These are phyloP conservation scores for Botrytis squamosa DNA, from an alignment of 2,329 filamentous ascomycete species.

Conservation along the genomic window DNA sequence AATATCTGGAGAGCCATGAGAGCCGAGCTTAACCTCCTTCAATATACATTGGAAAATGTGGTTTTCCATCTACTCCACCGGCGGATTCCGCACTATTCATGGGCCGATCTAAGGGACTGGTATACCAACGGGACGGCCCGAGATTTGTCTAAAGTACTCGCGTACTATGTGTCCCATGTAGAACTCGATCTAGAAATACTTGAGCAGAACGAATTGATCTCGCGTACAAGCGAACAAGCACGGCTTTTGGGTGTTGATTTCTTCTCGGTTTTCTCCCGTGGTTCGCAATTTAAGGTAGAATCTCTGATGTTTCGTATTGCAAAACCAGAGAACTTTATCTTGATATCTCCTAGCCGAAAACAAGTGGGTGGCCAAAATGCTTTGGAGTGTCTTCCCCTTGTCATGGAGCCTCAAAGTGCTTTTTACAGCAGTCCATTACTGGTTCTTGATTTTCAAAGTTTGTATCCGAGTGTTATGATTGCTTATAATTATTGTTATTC, in stretches of 20 bases:
- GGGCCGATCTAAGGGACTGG: constrained; percentile 78
- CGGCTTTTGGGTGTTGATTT: constrained; percentile 92
- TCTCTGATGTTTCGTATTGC: constrained; percentile 98
- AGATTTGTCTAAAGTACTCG: constrained; percentile 71
- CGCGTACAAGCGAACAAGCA: constrained; percentile 91
- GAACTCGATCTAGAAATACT: constrained; percentile 87
- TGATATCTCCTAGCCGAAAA: constrained; percentile 85
- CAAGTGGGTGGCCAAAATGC: constrained; percentile 95
- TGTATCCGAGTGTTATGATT: constrained; percentile 98
- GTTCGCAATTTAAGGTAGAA: constrained; percentile 98
- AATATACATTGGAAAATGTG: constrained; percentile 96
- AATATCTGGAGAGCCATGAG: constrained; percentile 97
- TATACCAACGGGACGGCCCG: constrained; percentile 66
- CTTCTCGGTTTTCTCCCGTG: constrained; percentile 90
- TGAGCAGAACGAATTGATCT: constrained; percentile 82
- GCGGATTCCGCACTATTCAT: constrained; percentile 83
- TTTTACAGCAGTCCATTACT: constrained; percentile 90
- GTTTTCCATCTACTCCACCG: constrained; percentile 86
- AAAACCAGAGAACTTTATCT: constrained; percentile 90
- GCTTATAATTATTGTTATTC: constrained; percentile 99
- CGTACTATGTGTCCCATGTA: constrained; percentile 74
- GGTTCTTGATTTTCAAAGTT: constrained; percentile 91
- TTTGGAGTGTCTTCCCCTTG: constrained; percentile 86
- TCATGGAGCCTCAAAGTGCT: constrained; percentile 95
- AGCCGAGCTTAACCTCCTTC: constrained; percentile 83